These are phyloP conservation scores for Chytriomyces sp. DNA, from an alignment of 192 early-diverging fungal species.

Conservation along the genomic window DNA sequence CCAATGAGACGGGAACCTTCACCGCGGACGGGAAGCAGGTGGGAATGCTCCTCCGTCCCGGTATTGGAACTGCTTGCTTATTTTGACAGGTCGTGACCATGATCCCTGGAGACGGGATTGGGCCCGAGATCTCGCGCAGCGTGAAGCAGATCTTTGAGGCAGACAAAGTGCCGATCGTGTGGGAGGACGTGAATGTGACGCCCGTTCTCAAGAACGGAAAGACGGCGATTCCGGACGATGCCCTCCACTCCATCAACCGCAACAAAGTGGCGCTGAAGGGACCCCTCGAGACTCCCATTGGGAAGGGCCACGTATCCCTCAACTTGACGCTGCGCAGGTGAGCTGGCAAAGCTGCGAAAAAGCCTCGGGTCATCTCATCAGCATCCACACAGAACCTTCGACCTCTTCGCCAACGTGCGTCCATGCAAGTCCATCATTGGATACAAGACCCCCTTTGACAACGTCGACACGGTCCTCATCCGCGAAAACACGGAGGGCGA, in stretches of 20 bases:
- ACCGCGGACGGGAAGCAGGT: neutral
- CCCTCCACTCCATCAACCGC: constrained; percentile 85
- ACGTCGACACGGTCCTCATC: constrained; percentile 97
- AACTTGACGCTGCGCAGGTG: constrained; percentile 62
- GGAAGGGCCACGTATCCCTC: constrained; percentile 98
- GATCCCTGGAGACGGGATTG: constrained; percentile 99
- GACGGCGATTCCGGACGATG: constrained; percentile 92
- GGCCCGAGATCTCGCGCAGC: constrained; percentile 93
- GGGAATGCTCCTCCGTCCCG: neutral
- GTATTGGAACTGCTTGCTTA: neutral
- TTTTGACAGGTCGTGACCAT: constrained; percentile 74
- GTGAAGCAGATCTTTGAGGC: constrained; percentile 92
- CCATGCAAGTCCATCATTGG: constrained; percentile 96
- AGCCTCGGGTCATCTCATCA: neutral
- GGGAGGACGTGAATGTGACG: constrained; percentile 94
- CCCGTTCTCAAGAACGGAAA: constrained; percentile 89
- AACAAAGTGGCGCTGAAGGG: constrained; percentile 98
- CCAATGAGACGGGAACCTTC: constrained; percentile 18
- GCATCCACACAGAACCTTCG: constrained; percentile 86
- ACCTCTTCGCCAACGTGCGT: constrained; percentile 97
- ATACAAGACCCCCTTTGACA: constrained; percentile 93
- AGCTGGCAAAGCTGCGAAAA: neutral
- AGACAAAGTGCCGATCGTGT: constrained; percentile 90
- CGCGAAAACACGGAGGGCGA: constrained; percentile 99
- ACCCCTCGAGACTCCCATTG: constrained; percentile 96